Evolutionary conservation across 306 rosid genomes (phyloP), one percentile per base, ranked within the genome.

Genomic region (Adenanthera pavonina): DNA sequence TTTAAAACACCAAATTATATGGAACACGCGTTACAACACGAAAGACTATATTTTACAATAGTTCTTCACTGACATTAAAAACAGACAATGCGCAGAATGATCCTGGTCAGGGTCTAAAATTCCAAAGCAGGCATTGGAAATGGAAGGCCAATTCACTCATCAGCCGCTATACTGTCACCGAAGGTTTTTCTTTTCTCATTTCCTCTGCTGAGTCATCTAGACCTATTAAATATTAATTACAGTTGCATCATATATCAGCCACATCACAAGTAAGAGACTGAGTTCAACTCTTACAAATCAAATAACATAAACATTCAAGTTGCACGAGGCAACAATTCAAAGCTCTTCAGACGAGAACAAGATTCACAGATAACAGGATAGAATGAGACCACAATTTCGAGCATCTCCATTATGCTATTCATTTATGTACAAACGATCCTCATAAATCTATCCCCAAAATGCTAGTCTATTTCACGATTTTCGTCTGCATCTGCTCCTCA

Each of bases 261-360:
- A 81, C 65, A 36, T 64, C 61, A 78, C 72, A 69, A 47, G 87
- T 38, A 87, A 74, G n/a, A 8, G 9, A 73, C 76, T 52, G 34
- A 74, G 47, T 69, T 68, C 77, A 76, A 74, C 80, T 41, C 59
- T 43, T 43, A 60, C 49, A 54, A 67, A 40, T 81, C 61, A 72
- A 16, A 38, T 41, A 30, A 72, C 10, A 60, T 14, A 78, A 69
- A 69, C 69, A 87, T 43, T 75, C 14, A 73, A 41, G 78, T 47
- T 64, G 68, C 54, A 66, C 4, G 82, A 77, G 79, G 75, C 54
- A 36, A 38, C 70, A 76, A n/a, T 84, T 25, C 72, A 79, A 69
- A 14, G 77, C 82, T 74, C 77, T 53, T 80, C 72, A 62, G 52
- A 87, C 54, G 80, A 81, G 76, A 78, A 72, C 82, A 78, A 74